These are phyloP conservation scores for Elsinoe perseae DNA, from an alignment of 2,329 filamentous ascomycete species.

Conservation along the genomic window DNA sequence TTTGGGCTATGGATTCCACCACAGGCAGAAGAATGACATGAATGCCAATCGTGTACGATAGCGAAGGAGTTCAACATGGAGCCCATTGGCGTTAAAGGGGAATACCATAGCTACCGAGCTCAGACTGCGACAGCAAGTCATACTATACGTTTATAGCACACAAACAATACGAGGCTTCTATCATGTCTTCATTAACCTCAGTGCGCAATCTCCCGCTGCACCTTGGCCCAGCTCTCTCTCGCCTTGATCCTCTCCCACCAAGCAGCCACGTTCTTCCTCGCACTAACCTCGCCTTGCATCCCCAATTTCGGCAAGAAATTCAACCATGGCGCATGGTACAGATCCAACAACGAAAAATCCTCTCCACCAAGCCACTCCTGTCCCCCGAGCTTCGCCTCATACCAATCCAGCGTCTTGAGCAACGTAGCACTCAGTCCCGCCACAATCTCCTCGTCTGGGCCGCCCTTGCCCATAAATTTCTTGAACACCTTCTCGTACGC, in stretches of 20 bases:
- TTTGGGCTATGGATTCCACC: not conserved
- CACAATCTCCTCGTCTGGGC: not conserved
- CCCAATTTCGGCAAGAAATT: not conserved
- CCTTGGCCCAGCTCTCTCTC: not conserved
- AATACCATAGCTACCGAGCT: not conserved
- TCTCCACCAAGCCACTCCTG: constrained; percentile 10
- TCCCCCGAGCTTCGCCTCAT: not conserved
- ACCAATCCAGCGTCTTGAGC: constrained; percentile 9
- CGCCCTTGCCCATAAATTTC: constrained; percentile 8
- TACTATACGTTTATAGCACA: not conserved
- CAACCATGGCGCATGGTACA: constrained; percentile 15
- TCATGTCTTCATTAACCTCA: not conserved
- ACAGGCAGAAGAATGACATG: not conserved
- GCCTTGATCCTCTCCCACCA: constrained; percentile 9
- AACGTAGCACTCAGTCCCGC: not conserved
- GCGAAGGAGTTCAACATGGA: constrained; percentile 4
- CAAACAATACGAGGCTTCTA: not conserved
- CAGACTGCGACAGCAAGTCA: constrained; percentile 4
- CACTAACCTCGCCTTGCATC: not conserved
- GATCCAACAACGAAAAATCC: constrained; percentile 11
- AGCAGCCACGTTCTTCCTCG: not conserved
- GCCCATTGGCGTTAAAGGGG: not conserved
- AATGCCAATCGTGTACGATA: not conserved
- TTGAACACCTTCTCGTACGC: constrained; percentile 15
- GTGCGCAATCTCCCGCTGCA: not conserved